Percentiles rank a stretch among this genome's conserved stretches.
These are phyloP conservation scores for Monosporozyma aerobia DNA, from an alignment of 805 yeast genomes.

Conservation along the genomic window DNA sequence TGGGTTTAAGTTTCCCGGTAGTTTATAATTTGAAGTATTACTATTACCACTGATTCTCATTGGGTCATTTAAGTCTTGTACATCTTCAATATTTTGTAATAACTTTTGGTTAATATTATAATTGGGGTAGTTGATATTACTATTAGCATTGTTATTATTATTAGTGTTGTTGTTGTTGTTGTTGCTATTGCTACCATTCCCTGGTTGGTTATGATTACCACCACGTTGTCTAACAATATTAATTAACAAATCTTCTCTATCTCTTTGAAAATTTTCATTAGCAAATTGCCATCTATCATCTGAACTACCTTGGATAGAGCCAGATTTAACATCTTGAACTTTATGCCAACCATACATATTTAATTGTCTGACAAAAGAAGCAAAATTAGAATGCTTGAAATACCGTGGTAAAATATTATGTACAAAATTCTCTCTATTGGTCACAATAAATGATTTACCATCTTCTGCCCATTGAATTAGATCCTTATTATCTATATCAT, in stretches of 20 bases:
- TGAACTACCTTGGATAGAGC: constrained; percentile 45
- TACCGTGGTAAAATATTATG: constrained; percentile 77
- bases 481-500: constrained; percentile 59
- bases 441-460: constrained; percentile 79
- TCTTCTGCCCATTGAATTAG: constrained; percentile 78
- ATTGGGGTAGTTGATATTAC: not conserved
- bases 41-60: not conserved
- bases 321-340: constrained; percentile 83
- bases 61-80: constrained; percentile 7
- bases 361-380: constrained; percentile 89
- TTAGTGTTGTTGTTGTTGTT: not conserved
- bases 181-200: not conserved
- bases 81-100: constrained; percentile 10
- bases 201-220: not conserved
- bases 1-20: constrained; percentile 1
- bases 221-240: constrained; percentile 69
- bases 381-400: constrained; percentile 91
- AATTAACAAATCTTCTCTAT: constrained; percentile 75
- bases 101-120: not conserved
- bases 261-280: constrained; percentile 69
- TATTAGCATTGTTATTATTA: not conserved
- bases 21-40: constrained; percentile 1
- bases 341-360: constrained; percentile 99
- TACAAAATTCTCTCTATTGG: constrained; percentile 75
- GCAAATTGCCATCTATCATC: constrained; percentile 89